Conservation (phyloP, 2,329 filamentous ascomycete genomes). For the Pseudopithomyces maydicus region DNA sequence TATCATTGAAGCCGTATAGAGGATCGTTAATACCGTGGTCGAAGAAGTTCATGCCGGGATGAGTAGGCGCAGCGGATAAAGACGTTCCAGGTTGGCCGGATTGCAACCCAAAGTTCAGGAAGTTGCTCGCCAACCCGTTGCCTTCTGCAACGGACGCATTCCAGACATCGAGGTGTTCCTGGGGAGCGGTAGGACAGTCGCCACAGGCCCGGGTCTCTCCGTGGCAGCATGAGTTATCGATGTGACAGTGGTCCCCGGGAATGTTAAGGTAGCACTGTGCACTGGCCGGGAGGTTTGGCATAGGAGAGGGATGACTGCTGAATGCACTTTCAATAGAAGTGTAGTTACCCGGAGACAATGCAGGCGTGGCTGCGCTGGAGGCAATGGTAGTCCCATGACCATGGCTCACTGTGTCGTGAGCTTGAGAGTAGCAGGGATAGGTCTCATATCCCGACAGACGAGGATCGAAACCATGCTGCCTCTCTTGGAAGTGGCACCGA, state of each 20-base stretch:
- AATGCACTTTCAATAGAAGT: constrained; percentile 38
- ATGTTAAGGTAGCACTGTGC: constrained; percentile 36
- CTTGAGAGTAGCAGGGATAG: constrained; percentile 37
- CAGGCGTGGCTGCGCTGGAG: constrained; percentile 34
- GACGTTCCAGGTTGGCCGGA: constrained; percentile 25
- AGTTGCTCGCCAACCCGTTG: constrained; percentile 31
- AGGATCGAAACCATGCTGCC: constrained; percentile 26
- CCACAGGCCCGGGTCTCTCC: constrained; percentile 33
- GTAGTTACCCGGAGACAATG: constrained; percentile 38
- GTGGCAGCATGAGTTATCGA: constrained; percentile 44
- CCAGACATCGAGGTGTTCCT: constrained; percentile 32
- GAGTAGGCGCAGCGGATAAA: constrained; percentile 20
- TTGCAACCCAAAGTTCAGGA: constrained; percentile 33
- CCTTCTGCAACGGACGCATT: constrained; percentile 30
- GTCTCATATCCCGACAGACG: constrained; percentile 32
- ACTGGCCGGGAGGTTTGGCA: constrained; percentile 17
- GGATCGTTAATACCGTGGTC: constrained; percentile 19
- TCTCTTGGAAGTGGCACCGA: constrained; percentile 41
- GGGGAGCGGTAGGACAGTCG: constrained; percentile 31
- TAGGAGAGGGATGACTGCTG: constrained; percentile 32
- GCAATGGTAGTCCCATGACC: constrained; percentile 23
- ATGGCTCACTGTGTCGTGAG: constrained; percentile 23
- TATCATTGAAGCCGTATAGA: constrained; percentile 26
- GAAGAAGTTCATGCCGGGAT: constrained; percentile 17
- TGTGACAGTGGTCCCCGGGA: constrained; percentile 41